Percentiles rank a stretch among this genome's conserved stretches.
phyloP scores from a whole-genome alignment of 148 eudicot genomes.

The Arbutus unedo region DNA sequence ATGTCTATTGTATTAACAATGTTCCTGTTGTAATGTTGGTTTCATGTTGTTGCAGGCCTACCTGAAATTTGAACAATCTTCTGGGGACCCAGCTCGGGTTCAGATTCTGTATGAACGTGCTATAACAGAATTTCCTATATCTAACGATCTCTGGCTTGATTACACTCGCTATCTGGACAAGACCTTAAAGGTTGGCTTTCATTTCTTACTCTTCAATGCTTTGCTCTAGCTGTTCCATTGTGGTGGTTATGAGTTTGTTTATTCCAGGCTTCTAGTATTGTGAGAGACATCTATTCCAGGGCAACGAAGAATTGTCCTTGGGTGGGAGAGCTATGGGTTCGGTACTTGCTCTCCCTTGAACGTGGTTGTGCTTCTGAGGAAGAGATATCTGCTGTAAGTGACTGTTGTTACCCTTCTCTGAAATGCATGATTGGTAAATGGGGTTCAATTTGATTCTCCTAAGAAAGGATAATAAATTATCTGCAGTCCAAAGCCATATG shows the following conservation, averaged over 20 bases:
- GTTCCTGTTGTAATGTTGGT: conserved; percentile 5
- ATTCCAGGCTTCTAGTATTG: conserved; percentile 55
- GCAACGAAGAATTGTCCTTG: conserved; percentile 91
- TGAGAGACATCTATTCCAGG: conserved; percentile 51
- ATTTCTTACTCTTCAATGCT: conserved; percentile 9
- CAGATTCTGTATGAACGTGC: conserved; percentile 88
- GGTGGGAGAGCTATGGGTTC: conserved; percentile 91
- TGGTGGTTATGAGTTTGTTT: not conserved
- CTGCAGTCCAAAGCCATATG: not conserved
- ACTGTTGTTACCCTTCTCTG: conserved; percentile 10
- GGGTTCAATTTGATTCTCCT: not conserved
- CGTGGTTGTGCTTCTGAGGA: conserved; percentile 72
- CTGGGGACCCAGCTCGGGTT: conserved; percentile 88
- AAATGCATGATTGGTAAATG: not conserved
- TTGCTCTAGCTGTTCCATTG: conserved; percentile 11
- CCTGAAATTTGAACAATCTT: conserved; percentile 83
- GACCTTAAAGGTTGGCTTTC: conserved; percentile 64
- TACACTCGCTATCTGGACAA: conserved; percentile 79
- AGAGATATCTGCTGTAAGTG: conserved; percentile 64
- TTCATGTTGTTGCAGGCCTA: conserved; percentile 49
- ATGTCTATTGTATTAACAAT: not conserved
- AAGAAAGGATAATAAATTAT: not conserved
- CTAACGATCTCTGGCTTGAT: conserved; percentile 83
- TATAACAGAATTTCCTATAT: conserved; percentile 71
- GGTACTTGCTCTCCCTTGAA: conserved; percentile 79